Evolutionary conservation across 805 yeast species (phyloP).

Genomic region (Ogataea populi-albae): DNA sequence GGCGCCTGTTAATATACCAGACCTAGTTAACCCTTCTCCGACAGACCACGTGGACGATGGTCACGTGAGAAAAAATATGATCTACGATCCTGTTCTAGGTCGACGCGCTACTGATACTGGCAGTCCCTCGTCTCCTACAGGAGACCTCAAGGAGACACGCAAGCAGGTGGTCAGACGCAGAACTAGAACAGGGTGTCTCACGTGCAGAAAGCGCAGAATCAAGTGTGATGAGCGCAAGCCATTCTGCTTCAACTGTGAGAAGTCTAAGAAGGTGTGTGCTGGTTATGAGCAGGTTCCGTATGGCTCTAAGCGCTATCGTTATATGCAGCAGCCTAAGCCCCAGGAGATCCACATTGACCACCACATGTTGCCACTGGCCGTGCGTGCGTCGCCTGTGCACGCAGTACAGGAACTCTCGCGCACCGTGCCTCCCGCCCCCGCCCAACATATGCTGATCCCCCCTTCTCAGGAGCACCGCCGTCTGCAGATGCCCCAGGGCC

Average conservation of each 20-base stretch:
- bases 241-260: conserved; percentile 63
- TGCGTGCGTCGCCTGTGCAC: too few relatives aligned
- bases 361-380: too few relatives aligned
- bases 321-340: conserved; percentile 23
- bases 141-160: conserved; percentile 33
- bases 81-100: conserved; percentile 13
- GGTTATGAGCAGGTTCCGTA: conserved; percentile 53
- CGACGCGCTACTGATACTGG: conserved; percentile 7
- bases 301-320: conserved; percentile 28
- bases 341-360: conserved; percentile 19
- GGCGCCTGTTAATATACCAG: too few relatives aligned
- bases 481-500: background rate
- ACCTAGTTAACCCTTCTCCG: too few relatives aligned
- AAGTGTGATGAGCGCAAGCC: conserved; percentile 78
- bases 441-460: background rate
- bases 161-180: conserved; percentile 51
- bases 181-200: conserved; percentile 72
- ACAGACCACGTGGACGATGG: conserved; percentile 1
- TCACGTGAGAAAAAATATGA: conserved; percentile 1
- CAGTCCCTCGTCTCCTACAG: conserved; percentile 2
- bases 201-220: conserved; percentile 68
- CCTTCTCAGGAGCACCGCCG: background rate
- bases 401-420: too few relatives aligned
- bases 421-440: background rate
- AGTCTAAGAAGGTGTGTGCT: conserved; percentile 60